Base-by-base conservation (phyloP, 257 asterid genomes). In the Solanum microdontum region DNA sequence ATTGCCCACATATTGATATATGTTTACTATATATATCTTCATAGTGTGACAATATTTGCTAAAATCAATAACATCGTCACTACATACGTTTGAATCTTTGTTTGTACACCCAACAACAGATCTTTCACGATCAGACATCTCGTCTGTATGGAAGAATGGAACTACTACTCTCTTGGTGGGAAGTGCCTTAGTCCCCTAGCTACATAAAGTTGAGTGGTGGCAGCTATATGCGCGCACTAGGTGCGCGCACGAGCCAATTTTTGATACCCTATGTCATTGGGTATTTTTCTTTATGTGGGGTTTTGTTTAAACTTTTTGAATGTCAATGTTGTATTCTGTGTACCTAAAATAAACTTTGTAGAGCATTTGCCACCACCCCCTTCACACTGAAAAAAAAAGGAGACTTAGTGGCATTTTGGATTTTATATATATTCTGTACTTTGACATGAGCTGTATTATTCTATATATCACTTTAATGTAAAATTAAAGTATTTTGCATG, bases 301-400 rank as follows among this genome's bases (percentile, higher is more conserved):
- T 39, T 85, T 51, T 37, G 77, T 73, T 48, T 32, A 60, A 30
- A 11, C 34, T 88, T 84, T 77, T 39, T 51, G 60, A 83, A 87
- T 86, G 86, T 43, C 7, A n/a, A 39, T 70, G 39, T 19, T 66
- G 80, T 37, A 76, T 75, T 66, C 9, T 74, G 8, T 55, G 72
- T 51, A 76, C 13, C 30, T 48, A 34, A 79, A 72, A 88, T 84
- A 87, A 66, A 76, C 24, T 51, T n/a, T 85, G 87, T 88, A 62
- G 83, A 74, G 82, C 90, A 86, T 89, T 89, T 91, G 93, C 88
- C 90, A 87, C 89, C 91, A 84, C 88, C 83, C 48, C 77, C 58
- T 58, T 73, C 69, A 69, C 40, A 19, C 64, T 8, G 37, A 48
- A 39, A 69, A 24, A 55, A 26, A 79, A 45, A 58, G 12, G 28